A percentile compares a stretch with the other conserved stretches of the same genome.
Conservation (phyloP, 1,284 basidiomycete genomes). For the Rhodotorula mucilaginosa region DNA sequence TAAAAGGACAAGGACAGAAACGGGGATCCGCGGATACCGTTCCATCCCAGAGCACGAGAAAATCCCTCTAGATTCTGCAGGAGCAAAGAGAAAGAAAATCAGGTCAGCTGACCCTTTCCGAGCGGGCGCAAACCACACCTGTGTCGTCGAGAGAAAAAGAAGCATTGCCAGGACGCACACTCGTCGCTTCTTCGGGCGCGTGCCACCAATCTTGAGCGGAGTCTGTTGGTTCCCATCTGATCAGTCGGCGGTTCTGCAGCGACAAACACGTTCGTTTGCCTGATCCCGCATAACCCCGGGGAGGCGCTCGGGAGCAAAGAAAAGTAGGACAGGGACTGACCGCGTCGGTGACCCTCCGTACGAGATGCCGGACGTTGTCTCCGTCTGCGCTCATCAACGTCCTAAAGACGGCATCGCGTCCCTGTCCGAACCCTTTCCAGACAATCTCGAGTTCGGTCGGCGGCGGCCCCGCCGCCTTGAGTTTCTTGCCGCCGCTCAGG, state of each 20-base stretch:
- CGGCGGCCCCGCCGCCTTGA: constrained; percentile 42
- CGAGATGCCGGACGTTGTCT: constrained; percentile 43
- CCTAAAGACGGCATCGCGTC: constrained; percentile 50
- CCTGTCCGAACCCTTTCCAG: constrained; percentile 51
- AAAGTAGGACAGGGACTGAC: constrained; percentile 10
- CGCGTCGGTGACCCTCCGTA: constrained; percentile 49
- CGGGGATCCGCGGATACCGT: too few relatives aligned
- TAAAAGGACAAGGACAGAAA: too few relatives aligned
- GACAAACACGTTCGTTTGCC: not conserved
- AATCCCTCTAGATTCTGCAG: too few relatives aligned
- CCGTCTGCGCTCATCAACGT: constrained; percentile 49
- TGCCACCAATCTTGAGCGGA: constrained; percentile 51
- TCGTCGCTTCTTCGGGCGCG: constrained; percentile 50
- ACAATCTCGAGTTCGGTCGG: constrained; percentile 48
- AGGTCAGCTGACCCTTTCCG: not conserved
- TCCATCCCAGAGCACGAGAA: too few relatives aligned
- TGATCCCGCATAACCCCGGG: too few relatives aligned
- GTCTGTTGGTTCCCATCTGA: constrained; percentile 35
- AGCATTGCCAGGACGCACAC: constrained; percentile 31
- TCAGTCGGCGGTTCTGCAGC: not conserved
- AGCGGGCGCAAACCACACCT: too few relatives aligned
- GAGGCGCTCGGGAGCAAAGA: too few relatives aligned
- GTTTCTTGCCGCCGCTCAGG: constrained; percentile 20
- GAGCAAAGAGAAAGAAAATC: too few relatives aligned
- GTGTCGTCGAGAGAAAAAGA: not conserved